Conservation (phyloP, 441 rosid genomes). For the Brassica hybrid region DNA sequence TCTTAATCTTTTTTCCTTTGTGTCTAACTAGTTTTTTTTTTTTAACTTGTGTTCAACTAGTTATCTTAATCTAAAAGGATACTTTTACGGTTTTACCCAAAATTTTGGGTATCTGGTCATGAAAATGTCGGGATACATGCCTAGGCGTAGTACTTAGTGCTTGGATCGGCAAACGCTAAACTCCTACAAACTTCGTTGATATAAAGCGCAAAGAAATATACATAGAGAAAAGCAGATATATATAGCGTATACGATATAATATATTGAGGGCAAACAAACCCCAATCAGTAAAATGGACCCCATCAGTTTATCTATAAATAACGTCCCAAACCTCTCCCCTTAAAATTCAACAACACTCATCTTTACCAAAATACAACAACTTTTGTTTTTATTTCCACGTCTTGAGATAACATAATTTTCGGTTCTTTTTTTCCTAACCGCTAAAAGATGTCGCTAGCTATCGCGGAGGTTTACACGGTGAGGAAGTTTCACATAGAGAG, state of each 20-base stretch:
- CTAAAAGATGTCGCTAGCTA: constrained; percentile 40
- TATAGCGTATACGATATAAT: constrained; percentile 1
- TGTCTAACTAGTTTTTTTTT: too few species aligned
- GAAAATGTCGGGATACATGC: too few species aligned
- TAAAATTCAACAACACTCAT: constrained; percentile 29
- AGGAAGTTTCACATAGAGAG: constrained; percentile 40
- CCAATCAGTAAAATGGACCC: not conserved
- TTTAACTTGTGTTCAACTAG: too few species aligned
- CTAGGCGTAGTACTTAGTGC: not conserved
- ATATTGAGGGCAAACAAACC: not conserved
- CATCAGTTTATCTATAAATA: constrained; percentile 33
- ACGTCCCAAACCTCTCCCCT: constrained; percentile 30
- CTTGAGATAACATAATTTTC: not conserved
- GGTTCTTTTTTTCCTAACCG: not conserved
- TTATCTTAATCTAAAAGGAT: too few species aligned
- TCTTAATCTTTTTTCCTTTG: too few species aligned
- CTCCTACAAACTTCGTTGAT: not conserved
- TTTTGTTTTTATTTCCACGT: not conserved
- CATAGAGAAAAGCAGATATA: not conserved
- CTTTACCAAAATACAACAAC: constrained; percentile 18
- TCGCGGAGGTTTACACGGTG: constrained; percentile 40
- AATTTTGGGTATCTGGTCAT: too few species aligned
- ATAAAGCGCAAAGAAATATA: not conserved
- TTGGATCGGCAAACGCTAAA: not conserved
- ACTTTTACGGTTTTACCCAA: too few species aligned